These are phyloP conservation scores for Atkinsonella texensis DNA, from an alignment of 2,329 filamentous ascomycete genomes.

Conservation along the genomic window DNA sequence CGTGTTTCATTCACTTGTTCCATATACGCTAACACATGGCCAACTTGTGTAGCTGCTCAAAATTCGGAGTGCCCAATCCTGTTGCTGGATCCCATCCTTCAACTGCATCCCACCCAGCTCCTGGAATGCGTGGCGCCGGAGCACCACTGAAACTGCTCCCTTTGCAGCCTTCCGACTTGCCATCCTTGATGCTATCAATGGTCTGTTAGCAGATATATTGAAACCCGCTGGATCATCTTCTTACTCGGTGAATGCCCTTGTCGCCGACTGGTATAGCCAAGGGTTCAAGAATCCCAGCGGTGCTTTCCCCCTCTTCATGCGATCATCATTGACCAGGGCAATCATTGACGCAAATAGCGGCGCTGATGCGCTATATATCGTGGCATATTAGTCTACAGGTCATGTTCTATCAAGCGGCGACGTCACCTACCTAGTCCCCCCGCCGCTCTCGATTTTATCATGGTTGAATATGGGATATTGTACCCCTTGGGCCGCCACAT, in stretches of 20 bases:
- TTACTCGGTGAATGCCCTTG: conserved; percentile 23
- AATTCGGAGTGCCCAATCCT: conserved; percentile 35
- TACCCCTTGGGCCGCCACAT: conserved; percentile 43
- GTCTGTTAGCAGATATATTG: conserved; percentile 2
- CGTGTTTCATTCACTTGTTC: background rate
- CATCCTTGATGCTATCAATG: conserved; percentile 21
- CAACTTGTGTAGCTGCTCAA: conserved; percentile 19
- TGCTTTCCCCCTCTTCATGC: conserved; percentile 40
- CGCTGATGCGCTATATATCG: conserved; percentile 35
- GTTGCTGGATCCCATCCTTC: conserved; percentile 26
- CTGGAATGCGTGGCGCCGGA: conserved; percentile 13
- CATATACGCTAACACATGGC: conserved; percentile 2
- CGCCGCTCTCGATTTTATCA: conserved; percentile 13
- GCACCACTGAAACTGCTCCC: conserved; percentile 15
- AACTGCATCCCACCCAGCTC: conserved; percentile 7
- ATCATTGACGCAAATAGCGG: conserved; percentile 53
- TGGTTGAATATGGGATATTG: conserved; percentile 23
- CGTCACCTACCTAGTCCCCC: conserved; percentile 21
- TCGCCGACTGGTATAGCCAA: conserved; percentile 37
- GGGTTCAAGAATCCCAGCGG: conserved; percentile 50
- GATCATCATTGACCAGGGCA: conserved; percentile 50
- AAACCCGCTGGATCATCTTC: conserved; percentile 5
- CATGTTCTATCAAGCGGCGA: background rate
- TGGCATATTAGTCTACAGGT: background rate
- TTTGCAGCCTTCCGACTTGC: conserved; percentile 20